These are phyloP conservation scores for Talaromyces thailandensis DNA, from an alignment of 495 filamentous ascomycete genomes.

Conservation along the genomic window DNA sequence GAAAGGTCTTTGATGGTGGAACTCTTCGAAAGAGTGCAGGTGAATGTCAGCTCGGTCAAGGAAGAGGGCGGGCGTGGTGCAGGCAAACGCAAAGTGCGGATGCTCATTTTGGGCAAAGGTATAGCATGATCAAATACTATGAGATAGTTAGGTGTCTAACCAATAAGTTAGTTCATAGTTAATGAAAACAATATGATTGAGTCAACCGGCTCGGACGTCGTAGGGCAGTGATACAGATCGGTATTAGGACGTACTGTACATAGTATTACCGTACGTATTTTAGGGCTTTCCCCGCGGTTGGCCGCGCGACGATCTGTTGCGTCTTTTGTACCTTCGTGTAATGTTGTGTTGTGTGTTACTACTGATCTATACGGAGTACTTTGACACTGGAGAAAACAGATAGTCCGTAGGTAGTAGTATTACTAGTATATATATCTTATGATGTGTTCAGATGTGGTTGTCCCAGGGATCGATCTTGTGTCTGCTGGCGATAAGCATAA, in stretches of 20 bases:
- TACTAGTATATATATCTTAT: too few relatives aligned
- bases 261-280: background rate
- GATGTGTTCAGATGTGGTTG: too few relatives aligned
- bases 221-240: background rate
- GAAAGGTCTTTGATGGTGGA: conserved; percentile 53
- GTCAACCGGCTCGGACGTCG: background rate
- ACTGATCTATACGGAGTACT: background rate
- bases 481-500: background rate
- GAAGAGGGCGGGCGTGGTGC: conserved; percentile 65
- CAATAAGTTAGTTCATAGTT: too few relatives aligned
- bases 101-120: conserved; percentile 22
- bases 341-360: background rate
- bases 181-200: background rate
- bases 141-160: too few relatives aligned
- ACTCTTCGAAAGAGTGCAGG: conserved; percentile 82
- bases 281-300: conserved; percentile 1
- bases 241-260: background rate
- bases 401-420: too few relatives aligned
- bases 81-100: conserved; percentile 68
- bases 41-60: conserved; percentile 82
- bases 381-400: too few relatives aligned
- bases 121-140: background rate
- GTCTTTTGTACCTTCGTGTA: too few relatives aligned
- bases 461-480: background rate
- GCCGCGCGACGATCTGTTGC: conserved; percentile 3